phyloP scores from a whole-genome alignment of 176 grass and related monocot species.

The Typha latifolia region DNA sequence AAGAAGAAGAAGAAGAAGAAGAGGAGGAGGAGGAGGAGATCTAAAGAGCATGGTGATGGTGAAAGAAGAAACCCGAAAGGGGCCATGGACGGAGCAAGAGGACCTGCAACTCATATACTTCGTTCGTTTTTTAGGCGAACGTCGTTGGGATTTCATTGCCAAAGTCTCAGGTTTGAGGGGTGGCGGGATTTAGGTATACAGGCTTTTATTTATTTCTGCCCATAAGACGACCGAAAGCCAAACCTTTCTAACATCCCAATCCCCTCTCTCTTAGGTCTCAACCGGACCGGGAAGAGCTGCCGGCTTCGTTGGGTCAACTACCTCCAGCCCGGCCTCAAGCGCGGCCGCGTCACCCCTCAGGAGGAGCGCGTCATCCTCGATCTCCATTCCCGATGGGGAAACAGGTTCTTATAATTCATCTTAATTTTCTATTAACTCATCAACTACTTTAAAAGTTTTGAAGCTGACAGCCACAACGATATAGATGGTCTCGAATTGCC shows the following conservation, averaged over 20 bases:
- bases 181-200: slow-evolving; percentile 17
- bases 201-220: no score
- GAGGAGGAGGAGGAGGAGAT: no score
- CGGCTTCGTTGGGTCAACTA: slow-evolving; percentile 71
- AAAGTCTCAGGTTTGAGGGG: slow-evolving; percentile 70
- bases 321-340: slow-evolving; percentile 59
- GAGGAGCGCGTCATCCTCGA: slow-evolving; percentile 47
- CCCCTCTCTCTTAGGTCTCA: slow-evolving; percentile 25
- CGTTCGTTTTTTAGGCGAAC: slow-evolving; percentile 56
- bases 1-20: no score
- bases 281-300: slow-evolving; percentile 59
- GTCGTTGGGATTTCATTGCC: slow-evolving; percentile 69
- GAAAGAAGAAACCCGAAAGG: slow-evolving; percentile 30
- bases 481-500: slow-evolving; percentile 55
- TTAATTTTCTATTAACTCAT: no score
- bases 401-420: slow-evolving; percentile 11
- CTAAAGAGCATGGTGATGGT: background rate
- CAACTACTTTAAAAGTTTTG: no score
- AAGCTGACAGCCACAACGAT: no score
- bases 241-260: background rate
- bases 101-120: slow-evolving; percentile 48
- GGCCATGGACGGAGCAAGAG: slow-evolving; percentile 62
- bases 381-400: slow-evolving; percentile 47
- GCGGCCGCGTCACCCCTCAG: slow-evolving; percentile 47
- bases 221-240: no score